These are phyloP conservation scores for Calonectria crousiana DNA, from an alignment of 2,329 filamentous ascomycete species.

Conservation along the genomic window DNA sequence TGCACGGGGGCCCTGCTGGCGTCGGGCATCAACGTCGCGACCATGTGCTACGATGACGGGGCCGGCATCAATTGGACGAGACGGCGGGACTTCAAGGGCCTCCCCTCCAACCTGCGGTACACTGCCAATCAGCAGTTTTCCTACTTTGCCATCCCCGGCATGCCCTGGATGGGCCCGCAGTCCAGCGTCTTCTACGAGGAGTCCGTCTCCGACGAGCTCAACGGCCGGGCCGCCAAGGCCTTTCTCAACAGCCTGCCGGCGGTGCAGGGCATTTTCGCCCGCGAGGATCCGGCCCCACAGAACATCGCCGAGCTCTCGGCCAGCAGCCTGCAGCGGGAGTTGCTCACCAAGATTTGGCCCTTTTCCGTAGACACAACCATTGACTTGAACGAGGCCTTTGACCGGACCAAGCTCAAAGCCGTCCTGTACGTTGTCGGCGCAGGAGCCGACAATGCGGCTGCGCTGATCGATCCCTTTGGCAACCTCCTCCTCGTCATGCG, in stretches of 20 bases:
- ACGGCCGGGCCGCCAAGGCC: neutral
- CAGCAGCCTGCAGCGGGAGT: neutral
- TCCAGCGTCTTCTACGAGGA: neutral
- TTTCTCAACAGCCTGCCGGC: neutral
- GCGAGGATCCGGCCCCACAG: neutral
- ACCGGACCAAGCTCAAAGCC: neutral
- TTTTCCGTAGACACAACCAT: neutral
- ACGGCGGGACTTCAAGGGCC: neutral
- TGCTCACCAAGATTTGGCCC: neutral
- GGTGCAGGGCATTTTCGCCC: neutral
- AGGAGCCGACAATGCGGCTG: neutral
- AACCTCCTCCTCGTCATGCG: neutral
- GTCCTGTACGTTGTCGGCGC: neutral
- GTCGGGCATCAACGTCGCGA: neutral
- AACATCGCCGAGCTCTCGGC: neutral
- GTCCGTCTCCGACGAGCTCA: neutral
- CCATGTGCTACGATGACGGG: neutral
- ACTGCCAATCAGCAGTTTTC: neutral
- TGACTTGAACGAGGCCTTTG: neutral
- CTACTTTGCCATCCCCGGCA: neutral
- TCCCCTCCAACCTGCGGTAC: neutral
- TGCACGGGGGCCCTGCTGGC: neutral
- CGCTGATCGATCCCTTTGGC: neutral
- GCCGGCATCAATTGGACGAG: conserved; percentile 3
- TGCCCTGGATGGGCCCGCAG: neutral